Conservation (phyloP, 2,329 filamentous ascomycete genomes). For the Trichoderma sp. region DNA sequence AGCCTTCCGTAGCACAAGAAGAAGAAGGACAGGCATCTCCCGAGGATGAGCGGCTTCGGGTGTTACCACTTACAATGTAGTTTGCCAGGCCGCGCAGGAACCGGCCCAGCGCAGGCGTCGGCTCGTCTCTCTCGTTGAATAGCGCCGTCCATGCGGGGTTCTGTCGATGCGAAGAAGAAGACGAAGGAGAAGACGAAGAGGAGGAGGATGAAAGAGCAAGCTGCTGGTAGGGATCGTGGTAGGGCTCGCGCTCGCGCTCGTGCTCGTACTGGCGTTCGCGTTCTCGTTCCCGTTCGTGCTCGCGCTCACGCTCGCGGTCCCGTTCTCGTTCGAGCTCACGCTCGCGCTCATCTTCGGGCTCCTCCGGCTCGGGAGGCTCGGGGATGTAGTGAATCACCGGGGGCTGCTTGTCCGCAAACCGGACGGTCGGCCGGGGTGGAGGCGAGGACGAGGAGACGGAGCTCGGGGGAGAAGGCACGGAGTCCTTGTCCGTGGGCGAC, state of each 20-base stretch:
- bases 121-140: constrained; percentile 68
- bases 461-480: constrained; percentile 19
- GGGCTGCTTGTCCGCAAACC: constrained; percentile 37
- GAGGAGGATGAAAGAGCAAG: background rate
- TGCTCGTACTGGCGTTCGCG: constrained; percentile 16
- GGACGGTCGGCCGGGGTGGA: constrained; percentile 36
- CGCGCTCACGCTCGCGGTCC: too few species aligned
- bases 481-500: background rate
- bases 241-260: too few species aligned
- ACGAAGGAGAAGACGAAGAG: background rate
- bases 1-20: background rate
- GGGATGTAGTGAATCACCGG: constrained; percentile 33
- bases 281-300: background rate
- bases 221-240: background rate
- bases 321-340: background rate
- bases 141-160: constrained; percentile 65
- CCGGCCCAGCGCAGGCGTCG: constrained; percentile 69
- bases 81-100: constrained; percentile 73
- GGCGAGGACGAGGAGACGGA: background rate
- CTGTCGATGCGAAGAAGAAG: background rate
- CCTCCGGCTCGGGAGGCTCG: background rate
- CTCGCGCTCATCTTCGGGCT: constrained; percentile 17
- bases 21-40: too few species aligned
- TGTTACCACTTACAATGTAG: constrained; percentile 63
- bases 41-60: too few species aligned